These are phyloP conservation scores for Penicillium pulvis DNA, from an alignment of 495 filamentous ascomycete genomes.

Conservation along the genomic window DNA sequence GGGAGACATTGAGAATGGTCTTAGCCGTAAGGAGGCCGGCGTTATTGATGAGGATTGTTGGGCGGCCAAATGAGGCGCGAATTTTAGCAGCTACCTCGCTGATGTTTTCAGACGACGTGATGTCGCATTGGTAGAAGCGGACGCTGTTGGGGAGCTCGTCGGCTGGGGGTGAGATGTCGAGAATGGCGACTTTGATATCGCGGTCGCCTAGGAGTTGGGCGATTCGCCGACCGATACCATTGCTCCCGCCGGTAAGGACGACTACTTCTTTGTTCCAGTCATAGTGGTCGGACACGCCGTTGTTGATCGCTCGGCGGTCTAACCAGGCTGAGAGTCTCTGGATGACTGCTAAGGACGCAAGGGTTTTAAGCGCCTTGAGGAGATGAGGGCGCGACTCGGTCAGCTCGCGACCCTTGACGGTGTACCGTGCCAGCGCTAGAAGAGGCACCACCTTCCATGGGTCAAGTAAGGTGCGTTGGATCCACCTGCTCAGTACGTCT, in stretches of 20 bases:
- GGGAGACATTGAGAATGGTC: constrained; percentile 58
- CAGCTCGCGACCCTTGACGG: constrained; percentile 54
- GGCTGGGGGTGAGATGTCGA: constrained; percentile 66
- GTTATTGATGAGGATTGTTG: constrained; percentile 77
- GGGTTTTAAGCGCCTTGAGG: constrained; percentile 27
- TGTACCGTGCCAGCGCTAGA: constrained; percentile 59
- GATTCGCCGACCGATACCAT: constrained; percentile 65
- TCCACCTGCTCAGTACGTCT: constrained; percentile 56
- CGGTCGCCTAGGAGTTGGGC: constrained; percentile 60
- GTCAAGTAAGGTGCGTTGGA: constrained; percentile 60
- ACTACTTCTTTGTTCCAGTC: constrained; percentile 72
- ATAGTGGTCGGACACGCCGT: constrained; percentile 60
- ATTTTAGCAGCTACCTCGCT: constrained; percentile 49
- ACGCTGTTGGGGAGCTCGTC: constrained; percentile 56
- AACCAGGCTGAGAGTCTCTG: constrained; percentile 52
- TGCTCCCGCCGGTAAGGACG: constrained; percentile 69
- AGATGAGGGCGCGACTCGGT: constrained; percentile 47
- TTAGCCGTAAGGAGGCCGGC: constrained; percentile 66
- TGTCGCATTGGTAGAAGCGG: constrained; percentile 65
- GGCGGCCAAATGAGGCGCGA: constrained; percentile 58
- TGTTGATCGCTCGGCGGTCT: constrained; percentile 58
- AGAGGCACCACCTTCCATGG: constrained; percentile 60
- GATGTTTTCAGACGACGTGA: constrained; percentile 56
- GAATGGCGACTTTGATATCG: constrained; percentile 63
- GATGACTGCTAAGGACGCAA: constrained; percentile 45